Base-by-base conservation (phyloP, 202 grass and related monocot species). In the Brachypodium distachyon region DNA sequence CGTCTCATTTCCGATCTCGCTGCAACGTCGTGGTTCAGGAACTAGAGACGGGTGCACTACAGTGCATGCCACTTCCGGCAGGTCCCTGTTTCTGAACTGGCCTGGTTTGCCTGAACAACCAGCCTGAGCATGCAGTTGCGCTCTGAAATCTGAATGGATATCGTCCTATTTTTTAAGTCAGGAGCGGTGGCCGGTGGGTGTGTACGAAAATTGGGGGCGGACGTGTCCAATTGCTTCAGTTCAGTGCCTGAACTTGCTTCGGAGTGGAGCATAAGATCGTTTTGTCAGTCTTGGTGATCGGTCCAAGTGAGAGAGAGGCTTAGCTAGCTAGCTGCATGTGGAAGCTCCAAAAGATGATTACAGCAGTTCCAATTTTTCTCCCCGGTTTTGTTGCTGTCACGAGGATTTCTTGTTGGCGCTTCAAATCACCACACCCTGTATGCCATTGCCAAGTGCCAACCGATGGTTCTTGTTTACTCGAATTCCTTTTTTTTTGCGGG, bases 361-460 rank as follows among this genome's bases (percentile, higher is more conserved):
- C 38, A 29, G 14, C 13, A 39, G 17, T 55, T 57, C 54, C 44
- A 19, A 16, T 29, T 38, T 13, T 22, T 47, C 29, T 49, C 52
- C 13, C 16, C 36, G 5, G 23, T 40, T n/a, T 4, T 29, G 52
- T 55, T 37, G 61, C 26, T 61, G 59, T 49, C 10, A 39, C 25
- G 23, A n/a, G 31, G 1, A 33, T 82, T n/a, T 48, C 34, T 68
- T 28, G 86, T 66, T 88, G 81, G 81, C 56, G 62, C 56, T 23
- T 88, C 86, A 88, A 81, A 81, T 84, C 86, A 76, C 63, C 71
- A 10, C 54, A 34, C 38, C 26, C 70, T 80, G 70, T 25, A 42
- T 52, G 34, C 18, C 9, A 74, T 29, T 34, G 44, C 81, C 48
- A 80, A 74, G 22, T 34, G 44, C 81, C 48, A 80, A 56, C 53